phyloP scores from a whole-genome alignment of 2,329 filamentous ascomycete genomes.

The Colletotrichum sp. region DNA sequence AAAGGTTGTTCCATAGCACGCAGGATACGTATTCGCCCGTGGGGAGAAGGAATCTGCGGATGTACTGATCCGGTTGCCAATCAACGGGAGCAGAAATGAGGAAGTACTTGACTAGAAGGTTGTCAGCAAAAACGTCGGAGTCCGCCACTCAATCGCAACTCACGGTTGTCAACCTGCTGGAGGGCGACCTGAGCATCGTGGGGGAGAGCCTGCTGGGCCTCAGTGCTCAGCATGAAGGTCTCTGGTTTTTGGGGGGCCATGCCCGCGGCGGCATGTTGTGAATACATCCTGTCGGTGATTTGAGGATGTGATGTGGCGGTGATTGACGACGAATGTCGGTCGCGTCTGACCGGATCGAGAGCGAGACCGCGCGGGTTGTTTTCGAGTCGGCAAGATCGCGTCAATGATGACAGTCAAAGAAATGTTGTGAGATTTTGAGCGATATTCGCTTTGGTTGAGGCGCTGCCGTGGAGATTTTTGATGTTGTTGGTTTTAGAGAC shows the following conservation, averaged over 20 bases:
- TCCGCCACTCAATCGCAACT: slow-evolving; percentile 38
- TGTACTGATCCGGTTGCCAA: slow-evolving; percentile 96
- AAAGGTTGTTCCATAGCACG: slow-evolving; percentile 98
- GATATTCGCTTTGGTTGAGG: slow-evolving; percentile 16
- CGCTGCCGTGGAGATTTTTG: slow-evolving; percentile 22
- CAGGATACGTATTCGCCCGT: slow-evolving; percentile 99
- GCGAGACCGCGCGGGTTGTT: background rate
- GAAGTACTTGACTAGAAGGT: slow-evolving; percentile 89
- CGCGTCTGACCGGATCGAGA: slow-evolving; percentile 21
- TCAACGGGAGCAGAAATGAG: slow-evolving; percentile 98
- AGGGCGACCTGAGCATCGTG: slow-evolving; percentile 96
- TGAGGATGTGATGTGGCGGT: background rate
- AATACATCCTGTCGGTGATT: slow-evolving; percentile 67
- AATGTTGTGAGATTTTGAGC: background rate
- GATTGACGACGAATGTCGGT: slow-evolving; percentile 21
- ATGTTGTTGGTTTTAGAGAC: slow-evolving; percentile 9
- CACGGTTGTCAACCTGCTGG: slow-evolving; percentile 97
- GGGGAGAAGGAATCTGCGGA: slow-evolving; percentile 90
- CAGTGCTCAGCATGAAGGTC: slow-evolving; percentile 97
- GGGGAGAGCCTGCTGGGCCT: slow-evolving; percentile 94
- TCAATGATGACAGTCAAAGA: slow-evolving; percentile 3
- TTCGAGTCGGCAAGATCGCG: background rate
- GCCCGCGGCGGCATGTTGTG: slow-evolving; percentile 77
- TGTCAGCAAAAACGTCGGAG: slow-evolving; percentile 26
- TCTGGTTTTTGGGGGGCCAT: slow-evolving; percentile 98